Evolutionary conservation across 163 green algal genomes (phyloP), one percentile per base, ranked within the genome.

Genomic region (Volvox carteri): DNA sequence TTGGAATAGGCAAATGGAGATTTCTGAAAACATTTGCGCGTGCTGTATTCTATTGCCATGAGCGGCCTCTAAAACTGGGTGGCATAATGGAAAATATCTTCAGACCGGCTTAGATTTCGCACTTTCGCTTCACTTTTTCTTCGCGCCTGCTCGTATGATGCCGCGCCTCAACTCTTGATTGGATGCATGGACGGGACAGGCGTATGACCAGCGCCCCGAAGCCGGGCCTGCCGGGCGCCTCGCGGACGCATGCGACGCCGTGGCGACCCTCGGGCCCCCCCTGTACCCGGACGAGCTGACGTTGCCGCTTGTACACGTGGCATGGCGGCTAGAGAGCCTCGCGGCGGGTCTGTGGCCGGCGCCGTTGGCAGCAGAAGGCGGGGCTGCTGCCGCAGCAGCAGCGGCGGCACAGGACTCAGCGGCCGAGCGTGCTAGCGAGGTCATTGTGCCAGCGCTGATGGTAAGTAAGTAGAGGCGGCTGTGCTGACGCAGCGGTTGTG

Each of bases 311-410:
- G 67, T 88, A 18, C 95, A 97, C 89, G 90, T 98, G 18, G 86
- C 93, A 5, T 91, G 96, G 81, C 92, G 95, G 23, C 92, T 98
- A 46, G 95, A 97, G 91, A 90, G 95, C 83, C 74, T 95, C 42
- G 93, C 95, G 23, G 93, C 93, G 39, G 95, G 95, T 19, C 77
- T 90, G 48, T 97, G 95, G 96, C 93, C 95, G 28, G 28, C 68
- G n/a, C n/a, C n/a, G 33, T 68, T 19, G 35, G 91, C 77, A 28
- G 81, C 74, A 37, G 33, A 89, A 16, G 79, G 9, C 2, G 80
- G 65, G 8, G 58, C 74, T 39, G 72, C 0, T 1, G 81, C 50
- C 18, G 58, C 83, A 33, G 72, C 37, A 16, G 41, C 54, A 60
- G 83, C 16, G 90, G 85, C 94, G 28, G 65, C 56, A 54, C 28